phyloP scores from a whole-genome alignment of 2,329 filamentous ascomycete species.

The Apiospora saccharicola region DNA sequence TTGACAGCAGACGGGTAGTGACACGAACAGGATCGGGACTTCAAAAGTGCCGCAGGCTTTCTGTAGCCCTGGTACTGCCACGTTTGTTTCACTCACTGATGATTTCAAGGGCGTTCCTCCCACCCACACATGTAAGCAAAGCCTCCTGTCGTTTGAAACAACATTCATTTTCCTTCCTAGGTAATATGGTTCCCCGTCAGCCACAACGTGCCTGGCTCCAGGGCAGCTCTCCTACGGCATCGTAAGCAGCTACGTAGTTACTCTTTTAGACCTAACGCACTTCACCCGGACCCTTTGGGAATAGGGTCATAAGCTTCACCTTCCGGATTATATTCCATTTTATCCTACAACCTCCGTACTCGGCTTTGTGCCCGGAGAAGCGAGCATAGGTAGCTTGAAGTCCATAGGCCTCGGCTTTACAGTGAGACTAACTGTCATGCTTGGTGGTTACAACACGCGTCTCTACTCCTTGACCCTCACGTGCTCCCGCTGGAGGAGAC shows the following conservation, averaged over 20 bases:
- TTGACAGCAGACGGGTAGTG: not conserved
- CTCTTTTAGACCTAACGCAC: not conserved
- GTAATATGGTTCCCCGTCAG: not conserved
- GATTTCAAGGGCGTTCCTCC: not conserved
- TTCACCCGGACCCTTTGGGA: not conserved
- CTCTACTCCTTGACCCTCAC: not conserved
- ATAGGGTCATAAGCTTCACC: not conserved
- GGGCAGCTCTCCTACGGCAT: not conserved
- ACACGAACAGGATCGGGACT: not conserved
- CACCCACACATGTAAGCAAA: not conserved
- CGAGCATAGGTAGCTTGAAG: not conserved
- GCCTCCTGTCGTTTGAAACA: not conserved
- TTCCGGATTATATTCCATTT: not conserved
- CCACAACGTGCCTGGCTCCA: not conserved
- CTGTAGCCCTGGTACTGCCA: not conserved
- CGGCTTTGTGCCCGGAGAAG: not conserved
- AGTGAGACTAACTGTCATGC: not conserved
- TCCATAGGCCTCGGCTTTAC: not conserved
- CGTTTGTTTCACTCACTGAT: not conserved
- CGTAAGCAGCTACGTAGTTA: not conserved
- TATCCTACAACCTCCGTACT: not conserved
- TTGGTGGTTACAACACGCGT: not conserved
- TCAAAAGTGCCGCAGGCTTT: not conserved
- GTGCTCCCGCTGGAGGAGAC: too few relatives aligned
- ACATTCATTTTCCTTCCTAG: not conserved